phyloP scores from a whole-genome alignment of 768 basidiomycete genomes.

The Chlorophyllum brunneum region DNA sequence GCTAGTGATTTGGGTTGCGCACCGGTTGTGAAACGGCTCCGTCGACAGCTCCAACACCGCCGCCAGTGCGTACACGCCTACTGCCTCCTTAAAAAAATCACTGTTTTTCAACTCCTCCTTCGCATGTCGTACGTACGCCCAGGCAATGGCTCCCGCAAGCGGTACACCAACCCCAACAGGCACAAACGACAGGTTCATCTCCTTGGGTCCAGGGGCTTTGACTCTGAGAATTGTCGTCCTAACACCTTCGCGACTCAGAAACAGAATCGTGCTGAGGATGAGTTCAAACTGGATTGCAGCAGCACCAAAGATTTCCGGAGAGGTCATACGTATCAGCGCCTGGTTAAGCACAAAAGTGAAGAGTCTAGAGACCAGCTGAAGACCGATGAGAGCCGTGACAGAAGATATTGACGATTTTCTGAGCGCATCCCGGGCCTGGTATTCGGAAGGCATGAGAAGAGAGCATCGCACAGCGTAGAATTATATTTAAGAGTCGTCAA shows the following conservation, averaged over 20 bases:
- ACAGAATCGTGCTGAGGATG: constrained; percentile 83
- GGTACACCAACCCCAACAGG: constrained; percentile 70
- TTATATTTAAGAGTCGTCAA: constrained; percentile 1
- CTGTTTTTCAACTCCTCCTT: constrained; percentile 54
- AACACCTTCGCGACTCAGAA: constrained; percentile 91
- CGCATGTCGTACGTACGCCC: constrained; percentile 53
- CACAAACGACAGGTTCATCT: constrained; percentile 52
- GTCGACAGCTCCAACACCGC: constrained; percentile 74
- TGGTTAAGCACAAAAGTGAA: constrained; percentile 92
- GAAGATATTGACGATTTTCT: constrained; percentile 36
- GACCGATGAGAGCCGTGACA: constrained; percentile 68
- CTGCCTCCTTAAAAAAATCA: constrained; percentile 57
- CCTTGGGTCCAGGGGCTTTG: constrained; percentile 14
- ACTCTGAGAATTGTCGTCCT: constrained; percentile 79
- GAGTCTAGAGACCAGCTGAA: constrained; percentile 81
- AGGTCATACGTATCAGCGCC: constrained; percentile 74
- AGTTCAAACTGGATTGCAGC: constrained; percentile 95
- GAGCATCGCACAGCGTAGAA: not conserved
- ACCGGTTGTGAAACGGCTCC: constrained; percentile 82
- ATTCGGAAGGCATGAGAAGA: not conserved
- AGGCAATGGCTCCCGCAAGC: constrained; percentile 47
- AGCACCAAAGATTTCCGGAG: constrained; percentile 84
- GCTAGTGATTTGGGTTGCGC: constrained; percentile 21
- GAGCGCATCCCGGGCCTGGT: constrained; percentile 19
- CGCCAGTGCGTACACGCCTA: constrained; percentile 68